Evolutionary conservation across 768 basidiomycete species (phyloP).

Genomic region (Russula vinacea): DNA sequence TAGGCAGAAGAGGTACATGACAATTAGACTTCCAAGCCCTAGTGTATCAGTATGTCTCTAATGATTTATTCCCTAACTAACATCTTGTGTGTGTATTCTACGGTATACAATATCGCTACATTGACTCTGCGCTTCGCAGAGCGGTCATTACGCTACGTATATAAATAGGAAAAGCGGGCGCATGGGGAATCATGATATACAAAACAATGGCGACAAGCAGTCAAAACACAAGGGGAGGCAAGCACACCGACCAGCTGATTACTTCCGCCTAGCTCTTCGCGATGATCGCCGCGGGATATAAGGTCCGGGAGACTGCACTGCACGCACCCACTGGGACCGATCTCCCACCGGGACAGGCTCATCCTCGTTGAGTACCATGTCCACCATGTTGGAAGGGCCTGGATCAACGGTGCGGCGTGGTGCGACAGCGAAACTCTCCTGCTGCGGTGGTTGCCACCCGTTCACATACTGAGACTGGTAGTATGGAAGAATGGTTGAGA

Average conservation of each 20-base stretch:
- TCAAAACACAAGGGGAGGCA: not conserved
- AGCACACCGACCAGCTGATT: not conserved
- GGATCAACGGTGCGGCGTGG: not conserved
- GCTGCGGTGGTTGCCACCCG: not conserved
- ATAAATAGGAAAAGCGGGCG: not conserved
- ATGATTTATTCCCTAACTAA: not conserved
- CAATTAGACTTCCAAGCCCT: not conserved
- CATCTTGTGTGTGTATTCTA: not conserved
- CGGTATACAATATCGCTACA: not conserved
- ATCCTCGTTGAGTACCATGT: constrained; percentile 47
- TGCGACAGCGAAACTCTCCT: not conserved
- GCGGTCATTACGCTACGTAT: not conserved
- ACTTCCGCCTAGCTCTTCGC: not conserved
- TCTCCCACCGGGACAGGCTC: constrained; percentile 53
- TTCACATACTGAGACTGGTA: not conserved
- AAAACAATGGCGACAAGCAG: not conserved
- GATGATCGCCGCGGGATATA: not conserved
- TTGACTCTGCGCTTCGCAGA: not conserved
- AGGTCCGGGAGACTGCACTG: constrained; percentile 18
- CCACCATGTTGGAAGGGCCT: constrained; percentile 38
- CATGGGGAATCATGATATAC: not conserved
- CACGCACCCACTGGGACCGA: constrained; percentile 41
- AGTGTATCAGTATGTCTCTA: not conserved
- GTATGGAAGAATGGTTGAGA: not conserved
- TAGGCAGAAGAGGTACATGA: not conserved